Evolutionary conservation across 1,284 basidiomycete genomes (phyloP).

Genomic region (Microstroma glucosiphilum): DNA sequence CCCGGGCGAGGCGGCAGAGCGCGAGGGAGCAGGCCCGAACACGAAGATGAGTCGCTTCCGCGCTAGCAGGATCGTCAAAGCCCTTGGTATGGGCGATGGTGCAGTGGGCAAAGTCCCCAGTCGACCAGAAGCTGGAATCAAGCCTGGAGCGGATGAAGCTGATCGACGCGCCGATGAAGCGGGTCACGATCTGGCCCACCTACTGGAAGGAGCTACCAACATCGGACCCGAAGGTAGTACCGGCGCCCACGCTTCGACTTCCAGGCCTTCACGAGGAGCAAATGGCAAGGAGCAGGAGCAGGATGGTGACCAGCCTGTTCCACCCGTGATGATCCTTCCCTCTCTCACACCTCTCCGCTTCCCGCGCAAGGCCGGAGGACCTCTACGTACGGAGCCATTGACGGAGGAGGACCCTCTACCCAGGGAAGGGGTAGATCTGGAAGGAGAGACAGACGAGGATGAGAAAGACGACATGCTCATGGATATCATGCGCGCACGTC

Average conservation of each 20-base stretch:
- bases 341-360: slow-evolving; percentile 23
- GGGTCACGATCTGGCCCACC: slow-evolving; percentile 16
- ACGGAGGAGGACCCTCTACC: neutral
- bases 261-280: neutral
- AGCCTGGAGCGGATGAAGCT: neutral
- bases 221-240: slow-evolving; percentile 10
- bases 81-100: neutral
- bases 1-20: neutral
- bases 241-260: neutral
- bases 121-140: neutral
- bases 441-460: slow-evolving; percentile 12
- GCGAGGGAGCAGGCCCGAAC: neutral
- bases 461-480: slow-evolving; percentile 11
- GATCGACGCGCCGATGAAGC: slow-evolving; percentile 5
- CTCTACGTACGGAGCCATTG: slow-evolving; percentile 2
- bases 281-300: neutral
- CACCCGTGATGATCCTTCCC: slow-evolving; percentile 36
- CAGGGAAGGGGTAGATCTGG: slow-evolving; percentile 4
- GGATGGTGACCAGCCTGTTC: neutral
- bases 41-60: slow-evolving; percentile 1
- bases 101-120: neutral
- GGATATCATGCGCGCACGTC: slow-evolving; percentile 10
- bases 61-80: neutral
- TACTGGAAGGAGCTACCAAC: slow-evolving; percentile 26
- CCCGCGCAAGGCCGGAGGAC: neutral